These are phyloP conservation scores for Botryosphaeria agaves DNA, from an alignment of 2,329 filamentous ascomycete genomes.

Conservation along the genomic window DNA sequence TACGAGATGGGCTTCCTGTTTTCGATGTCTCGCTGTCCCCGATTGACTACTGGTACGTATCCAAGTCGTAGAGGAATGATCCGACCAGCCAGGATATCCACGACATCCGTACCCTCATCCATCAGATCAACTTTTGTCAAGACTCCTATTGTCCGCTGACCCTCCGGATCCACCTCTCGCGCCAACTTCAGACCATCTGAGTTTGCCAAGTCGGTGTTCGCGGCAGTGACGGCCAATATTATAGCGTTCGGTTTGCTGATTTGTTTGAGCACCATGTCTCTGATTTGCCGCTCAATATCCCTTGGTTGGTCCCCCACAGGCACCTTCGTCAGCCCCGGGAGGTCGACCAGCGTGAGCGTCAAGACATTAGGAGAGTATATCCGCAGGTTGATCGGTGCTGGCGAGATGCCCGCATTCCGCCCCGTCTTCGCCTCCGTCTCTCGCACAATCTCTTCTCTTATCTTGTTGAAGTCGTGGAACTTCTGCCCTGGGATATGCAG, in stretches of 20 bases:
- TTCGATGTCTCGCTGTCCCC: slow-evolving; percentile 95
- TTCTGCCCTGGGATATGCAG: slow-evolving; percentile 94
- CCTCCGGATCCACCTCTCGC: slow-evolving; percentile 90
- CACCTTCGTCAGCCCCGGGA: slow-evolving; percentile 92
- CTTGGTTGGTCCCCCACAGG: slow-evolving; percentile 91
- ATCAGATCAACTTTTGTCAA: slow-evolving; percentile 97
- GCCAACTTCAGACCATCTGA: slow-evolving; percentile 95
- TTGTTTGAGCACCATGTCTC: slow-evolving; percentile 96
- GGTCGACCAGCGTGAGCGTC: slow-evolving; percentile 87
- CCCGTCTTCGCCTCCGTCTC: slow-evolving; percentile 96
- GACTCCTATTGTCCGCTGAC: slow-evolving; percentile 94
- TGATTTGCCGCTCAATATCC: slow-evolving; percentile 93
- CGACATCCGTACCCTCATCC: slow-evolving; percentile 96
- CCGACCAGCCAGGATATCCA: slow-evolving; percentile 92
- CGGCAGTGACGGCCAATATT: slow-evolving; percentile 87
- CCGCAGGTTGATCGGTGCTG: slow-evolving; percentile 89
- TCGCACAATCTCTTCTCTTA: slow-evolving; percentile 89
- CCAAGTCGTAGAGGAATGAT: slow-evolving; percentile 90
- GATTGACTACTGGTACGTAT: slow-evolving; percentile 95
- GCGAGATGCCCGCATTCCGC: slow-evolving; percentile 89
- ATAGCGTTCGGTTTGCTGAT: slow-evolving; percentile 98
- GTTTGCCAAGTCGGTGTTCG: slow-evolving; percentile 96
- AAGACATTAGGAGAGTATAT: slow-evolving; percentile 98
- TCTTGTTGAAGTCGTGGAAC: slow-evolving; percentile 96
- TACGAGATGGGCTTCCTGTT: slow-evolving; percentile 89